Evolutionary conservation across 2,329 filamentous ascomycete species (phyloP), one percentile per base, ranked within the genome.

Genomic region (Pestalotiopsis sp.): DNA sequence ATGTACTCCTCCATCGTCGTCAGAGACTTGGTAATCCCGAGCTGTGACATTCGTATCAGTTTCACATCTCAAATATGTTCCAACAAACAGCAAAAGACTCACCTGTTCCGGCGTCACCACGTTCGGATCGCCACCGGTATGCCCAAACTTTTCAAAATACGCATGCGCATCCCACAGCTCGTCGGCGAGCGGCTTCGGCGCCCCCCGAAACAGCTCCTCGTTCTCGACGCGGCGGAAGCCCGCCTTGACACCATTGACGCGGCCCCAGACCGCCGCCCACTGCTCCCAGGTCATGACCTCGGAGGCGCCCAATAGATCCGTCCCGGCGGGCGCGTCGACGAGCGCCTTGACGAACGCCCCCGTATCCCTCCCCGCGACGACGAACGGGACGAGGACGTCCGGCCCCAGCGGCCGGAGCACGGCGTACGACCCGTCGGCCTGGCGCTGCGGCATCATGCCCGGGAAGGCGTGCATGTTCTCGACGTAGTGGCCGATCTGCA

Each of bases 401-500:
- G 59, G 31, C 11, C 41, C 25, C 0, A 55, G 14, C 36, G 65
- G 45, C 17, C 69, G 49, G n/a, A 67, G n/a, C 52, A 61, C 52
- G 23, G 67, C 20, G 27, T 69, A 71, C 3, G 13, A 55, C 3
- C 69, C 70, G 36, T 67, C 70, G 17, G 64, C 4, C 67, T 64
- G 69, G 49, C 23, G 63, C 61, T 64, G 67, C 27, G 69, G 67
- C 31, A 38, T 64, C 64, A 71, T 61, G 17, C n/a, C 17, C 20
- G 64, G 60, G 52, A 71, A 52, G 14, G 62, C 64, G 55, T 23
- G 69, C 69, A 64, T 69, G 41, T 69, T 70, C 20, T 55, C 64
- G 23, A 67, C 55, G n/a, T 70, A 71, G 67, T 69, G 64, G 14
- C 70, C 69, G 6, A 71, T 59, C 31, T 67, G 69, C 25, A 70